Base-by-base conservation (phyloP, 495 filamentous ascomycete genomes). In the Tetracladium setigerum region DNA sequence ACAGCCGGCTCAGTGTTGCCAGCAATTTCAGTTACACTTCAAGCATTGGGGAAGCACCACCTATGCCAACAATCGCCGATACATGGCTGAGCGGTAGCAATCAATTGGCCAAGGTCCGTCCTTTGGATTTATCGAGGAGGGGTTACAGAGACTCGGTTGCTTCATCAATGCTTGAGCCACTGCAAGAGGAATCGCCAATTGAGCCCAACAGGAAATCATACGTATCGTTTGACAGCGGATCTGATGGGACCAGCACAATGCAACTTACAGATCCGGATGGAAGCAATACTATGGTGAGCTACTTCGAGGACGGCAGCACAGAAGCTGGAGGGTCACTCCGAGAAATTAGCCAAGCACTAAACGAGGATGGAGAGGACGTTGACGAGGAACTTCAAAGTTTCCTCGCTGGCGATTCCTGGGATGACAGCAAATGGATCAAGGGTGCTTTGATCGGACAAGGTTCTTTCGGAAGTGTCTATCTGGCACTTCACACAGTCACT, bases 371-470 rank as follows among this genome's bases (percentile, higher is more conserved):
- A 17, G 89, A 95, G 62, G 90, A 95, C 53, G 79, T 83, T 14
- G 86, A 89, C 56, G 80, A 81, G 54, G 83, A 82, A 44, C 71
- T 90, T 5, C 82, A 87, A 51, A 77, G 72, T 56, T 95, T 95
- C 71, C 72, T 96, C 33, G 83, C 88, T 33, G 88, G 87, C 30
- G 90, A 96, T 59, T 88, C 87, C 22, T 96, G 92, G 78, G 87
- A 94, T 47, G 86, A 92, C 35, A 82, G 89, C 67, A 89, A 91
- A 60, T 99, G 95, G 89, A 99, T 99, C 89, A 95, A 96, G 67
- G 92, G 92, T 58, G 87, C 89, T 12, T 68, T 97, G 39, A 99
- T 99, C 56, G 92, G 92, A 38, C 89, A 95, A 63, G 92, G 92
- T 49, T 95, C 89, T 38, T 99, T 99, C 58, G 92, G 92, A 57